phyloP scores from a whole-genome alignment of 495 filamentous ascomycete species.

The Daldinia decipiens region DNA sequence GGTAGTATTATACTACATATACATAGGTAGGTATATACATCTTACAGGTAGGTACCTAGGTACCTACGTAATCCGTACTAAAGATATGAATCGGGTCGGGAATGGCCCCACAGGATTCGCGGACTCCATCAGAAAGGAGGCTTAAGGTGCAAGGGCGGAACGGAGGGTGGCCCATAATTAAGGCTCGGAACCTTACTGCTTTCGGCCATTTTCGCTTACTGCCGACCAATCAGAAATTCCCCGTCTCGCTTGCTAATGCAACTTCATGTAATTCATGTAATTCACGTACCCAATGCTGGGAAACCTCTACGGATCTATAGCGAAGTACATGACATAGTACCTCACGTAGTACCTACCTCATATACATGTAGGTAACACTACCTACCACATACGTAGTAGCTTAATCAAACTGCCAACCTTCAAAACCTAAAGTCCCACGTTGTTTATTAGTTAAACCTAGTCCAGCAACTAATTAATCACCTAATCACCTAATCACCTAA shows the following conservation, averaged over 20 bases:
- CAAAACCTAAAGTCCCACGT: constrained; percentile 26
- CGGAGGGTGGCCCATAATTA: constrained; percentile 27
- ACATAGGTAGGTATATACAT: no score
- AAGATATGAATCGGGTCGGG: constrained; percentile 1
- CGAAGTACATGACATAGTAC: not conserved
- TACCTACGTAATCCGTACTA: not conserved
- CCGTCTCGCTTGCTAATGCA: constrained; percentile 58
- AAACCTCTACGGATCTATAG: not conserved
- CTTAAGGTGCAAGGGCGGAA: constrained; percentile 17
- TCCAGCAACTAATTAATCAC: no score
- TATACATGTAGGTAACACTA: no score
- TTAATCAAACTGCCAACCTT: constrained; percentile 35
- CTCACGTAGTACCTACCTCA: not conserved
- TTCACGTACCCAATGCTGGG: constrained; percentile 8
- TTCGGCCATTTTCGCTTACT: constrained; percentile 55
- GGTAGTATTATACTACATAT: not conserved
- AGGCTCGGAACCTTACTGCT: constrained; percentile 41
- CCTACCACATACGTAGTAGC: constrained; percentile 35
- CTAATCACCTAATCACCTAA: no score
- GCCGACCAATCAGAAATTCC: constrained; percentile 57
- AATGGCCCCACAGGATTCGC: constrained; percentile 14
- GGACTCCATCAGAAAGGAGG: constrained; percentile 6
- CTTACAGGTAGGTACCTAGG: not conserved
- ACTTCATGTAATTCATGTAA: constrained; percentile 16
- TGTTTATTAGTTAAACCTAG: constrained; percentile 3